phyloP scores from a whole-genome alignment of 1,139 yeast species.

The Blastobotrys niveus region DNA sequence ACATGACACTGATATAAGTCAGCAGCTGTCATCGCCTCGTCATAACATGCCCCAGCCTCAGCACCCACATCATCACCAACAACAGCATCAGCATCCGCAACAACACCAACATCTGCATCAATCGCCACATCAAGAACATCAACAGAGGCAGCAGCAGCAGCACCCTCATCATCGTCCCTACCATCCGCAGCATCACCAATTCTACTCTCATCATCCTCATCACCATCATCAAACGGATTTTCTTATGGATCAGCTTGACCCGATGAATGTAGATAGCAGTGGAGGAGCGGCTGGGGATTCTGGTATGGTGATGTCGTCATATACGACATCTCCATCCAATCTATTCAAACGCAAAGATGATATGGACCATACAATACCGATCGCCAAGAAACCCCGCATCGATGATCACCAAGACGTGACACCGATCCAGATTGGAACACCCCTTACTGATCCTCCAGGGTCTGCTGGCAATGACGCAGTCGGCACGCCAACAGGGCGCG shows the following conservation, averaged over 20 bases:
- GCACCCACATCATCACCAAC: slow-evolving; percentile 5
- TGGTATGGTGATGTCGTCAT: background rate
- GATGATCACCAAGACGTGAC: background rate
- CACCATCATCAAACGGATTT: slow-evolving; percentile 3
- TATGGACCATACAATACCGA: slow-evolving; percentile 4
- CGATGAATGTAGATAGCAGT: background rate
- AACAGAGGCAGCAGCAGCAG: slow-evolving; percentile 10
- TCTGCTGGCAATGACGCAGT: background rate
- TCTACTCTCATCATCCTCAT: background rate
- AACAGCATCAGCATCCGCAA: slow-evolving; percentile 1
- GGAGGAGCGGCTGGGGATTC: background rate
- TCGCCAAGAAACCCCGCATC: slow-evolving; percentile 4
- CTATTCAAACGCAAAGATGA: slow-evolving; percentile 8
- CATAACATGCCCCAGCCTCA: background rate
- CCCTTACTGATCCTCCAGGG: background rate
- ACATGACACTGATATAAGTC: background rate
- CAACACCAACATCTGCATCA: slow-evolving; percentile 4
- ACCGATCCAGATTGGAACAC: background rate
- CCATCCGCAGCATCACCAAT: slow-evolving; percentile 1
- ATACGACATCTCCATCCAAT: slow-evolving; percentile 8
- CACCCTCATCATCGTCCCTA: background rate
- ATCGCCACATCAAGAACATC: slow-evolving; percentile 8
- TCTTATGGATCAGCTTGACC: slow-evolving; percentile 6
- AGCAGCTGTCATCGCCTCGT: too few species aligned
- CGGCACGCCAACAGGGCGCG: background rate